These are phyloP conservation scores for Choiromyces venosus DNA, from an alignment of 495 filamentous ascomycete species.

Conservation along the genomic window DNA sequence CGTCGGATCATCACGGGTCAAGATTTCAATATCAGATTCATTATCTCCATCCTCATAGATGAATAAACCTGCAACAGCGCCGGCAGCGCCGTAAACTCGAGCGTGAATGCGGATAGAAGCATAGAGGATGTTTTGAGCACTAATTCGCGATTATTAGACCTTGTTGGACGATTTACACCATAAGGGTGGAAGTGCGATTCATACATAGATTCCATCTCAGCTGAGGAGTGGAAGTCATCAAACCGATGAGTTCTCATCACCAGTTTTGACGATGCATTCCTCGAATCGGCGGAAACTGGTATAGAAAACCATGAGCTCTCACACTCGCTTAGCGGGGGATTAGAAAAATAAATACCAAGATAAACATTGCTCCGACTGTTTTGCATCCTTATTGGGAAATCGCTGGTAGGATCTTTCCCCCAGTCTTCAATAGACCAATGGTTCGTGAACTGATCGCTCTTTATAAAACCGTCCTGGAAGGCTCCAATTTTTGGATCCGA, in stretches of 20 bases:
- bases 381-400: constrained; percentile 31
- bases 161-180: not conserved
- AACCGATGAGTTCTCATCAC: constrained; percentile 35
- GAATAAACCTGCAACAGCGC: constrained; percentile 67
- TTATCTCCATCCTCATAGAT: constrained; percentile 59
- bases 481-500: constrained; percentile 20
- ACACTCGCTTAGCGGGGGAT: not conserved
- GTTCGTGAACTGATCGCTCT: constrained; percentile 17
- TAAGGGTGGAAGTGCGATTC: not conserved
- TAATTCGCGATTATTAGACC: constrained; percentile 4
- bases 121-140: constrained; percentile 34
- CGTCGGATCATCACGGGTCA: constrained; percentile 54
- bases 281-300: constrained; percentile 7
- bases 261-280: constrained; percentile 31
- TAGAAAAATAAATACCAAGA: constrained; percentile 24
- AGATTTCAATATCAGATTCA: constrained; percentile 73
- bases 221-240: constrained; percentile 20
- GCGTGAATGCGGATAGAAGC: constrained; percentile 53
- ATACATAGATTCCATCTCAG: constrained; percentile 32
- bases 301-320: not conserved
- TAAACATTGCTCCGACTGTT: constrained; percentile 37
- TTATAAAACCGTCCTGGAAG: constrained; percentile 28
- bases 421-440: constrained; percentile 31
- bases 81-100: constrained; percentile 50
- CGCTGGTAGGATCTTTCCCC: constrained; percentile 18